Conservation (phyloP, 2,329 filamentous ascomycete genomes). For the Beauveria rudraprayagi region DNA sequence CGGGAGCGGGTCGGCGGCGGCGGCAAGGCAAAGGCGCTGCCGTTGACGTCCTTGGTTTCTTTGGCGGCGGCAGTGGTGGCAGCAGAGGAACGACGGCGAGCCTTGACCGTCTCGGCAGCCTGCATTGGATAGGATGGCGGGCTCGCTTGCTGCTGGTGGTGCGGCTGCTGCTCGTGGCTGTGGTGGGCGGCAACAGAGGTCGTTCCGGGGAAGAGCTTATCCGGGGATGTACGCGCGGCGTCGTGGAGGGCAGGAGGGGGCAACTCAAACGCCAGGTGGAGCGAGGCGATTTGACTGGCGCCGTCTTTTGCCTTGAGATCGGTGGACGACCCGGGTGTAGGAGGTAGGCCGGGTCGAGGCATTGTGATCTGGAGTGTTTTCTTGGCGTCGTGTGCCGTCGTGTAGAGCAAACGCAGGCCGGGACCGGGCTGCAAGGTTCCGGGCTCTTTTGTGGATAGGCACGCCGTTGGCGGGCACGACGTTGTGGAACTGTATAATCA, state of each 20-base stretch:
- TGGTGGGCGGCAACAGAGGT: background rate
- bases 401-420: background rate
- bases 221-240: slow-evolving; percentile 36
- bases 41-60: slow-evolving; percentile 45
- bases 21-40: slow-evolving; percentile 63
- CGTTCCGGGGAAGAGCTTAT: slow-evolving; percentile 12
- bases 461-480: background rate
- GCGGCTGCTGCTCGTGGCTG: slow-evolving; percentile 10
- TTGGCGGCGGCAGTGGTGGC: slow-evolving; percentile 33
- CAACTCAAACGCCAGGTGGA: slow-evolving; percentile 65
- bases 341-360: slow-evolving; percentile 59
- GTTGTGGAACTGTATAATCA: background rate
- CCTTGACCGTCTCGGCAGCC: slow-evolving; percentile 43
- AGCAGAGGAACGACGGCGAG: slow-evolving; percentile 43
- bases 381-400: background rate
- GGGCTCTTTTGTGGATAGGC: background rate
- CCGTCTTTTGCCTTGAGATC: slow-evolving; percentile 70
- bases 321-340: slow-evolving; percentile 71
- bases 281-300: slow-evolving; percentile 46
- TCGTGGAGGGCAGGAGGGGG: slow-evolving; percentile 65
- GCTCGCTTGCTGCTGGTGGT: slow-evolving; percentile 14
- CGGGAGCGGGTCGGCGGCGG: slow-evolving; percentile 85
- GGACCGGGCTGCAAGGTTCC: background rate
- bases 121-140: slow-evolving; percentile 35
- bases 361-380: slow-evolving; percentile 33